Evolutionary conservation across 768 basidiomycete genomes (phyloP).

Genomic region (Pleurotus tuoliensis): DNA sequence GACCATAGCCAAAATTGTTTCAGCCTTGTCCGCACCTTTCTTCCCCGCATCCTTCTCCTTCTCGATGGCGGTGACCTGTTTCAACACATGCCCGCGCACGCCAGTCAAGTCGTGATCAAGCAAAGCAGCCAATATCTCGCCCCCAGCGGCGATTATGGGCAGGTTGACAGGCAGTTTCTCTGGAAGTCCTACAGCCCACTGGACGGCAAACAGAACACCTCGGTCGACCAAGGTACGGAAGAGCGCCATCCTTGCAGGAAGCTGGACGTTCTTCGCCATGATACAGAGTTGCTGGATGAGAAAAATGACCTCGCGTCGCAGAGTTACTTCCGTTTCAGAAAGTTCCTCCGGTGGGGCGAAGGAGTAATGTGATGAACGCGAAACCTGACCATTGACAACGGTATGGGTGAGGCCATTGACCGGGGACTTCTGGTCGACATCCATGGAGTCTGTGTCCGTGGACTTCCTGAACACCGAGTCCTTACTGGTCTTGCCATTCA

Average conservation of each 20-base stretch:
- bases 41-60: slow-evolving; percentile 56
- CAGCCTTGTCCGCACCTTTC: slow-evolving; percentile 57
- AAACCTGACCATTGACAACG: slow-evolving; percentile 17
- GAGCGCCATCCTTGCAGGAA: slow-evolving; percentile 77
- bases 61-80: slow-evolving; percentile 72
- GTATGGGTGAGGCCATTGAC: slow-evolving; percentile 9
- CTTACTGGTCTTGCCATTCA: slow-evolving; percentile 1
- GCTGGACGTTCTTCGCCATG: slow-evolving; percentile 96
- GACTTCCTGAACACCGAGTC: background rate
- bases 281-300: slow-evolving; percentile 90
- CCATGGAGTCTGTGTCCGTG: slow-evolving; percentile 27
- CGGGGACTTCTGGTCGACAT: slow-evolving; percentile 31
- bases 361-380: slow-evolving; percentile 31
- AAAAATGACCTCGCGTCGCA: slow-evolving; percentile 74
- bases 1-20: slow-evolving; percentile 72
- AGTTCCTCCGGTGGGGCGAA: slow-evolving; percentile 55
- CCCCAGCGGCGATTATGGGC: slow-evolving; percentile 73
- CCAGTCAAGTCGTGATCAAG: slow-evolving; percentile 90
- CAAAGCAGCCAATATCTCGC: slow-evolving; percentile 80
- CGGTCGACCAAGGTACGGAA: slow-evolving; percentile 87
- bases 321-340: slow-evolving; percentile 48
- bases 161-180: slow-evolving; percentile 49
- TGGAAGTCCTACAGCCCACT: slow-evolving; percentile 81
- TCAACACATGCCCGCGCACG: slow-evolving; percentile 79
- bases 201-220: slow-evolving; percentile 85